These are phyloP conservation scores for Cutaneotrichosporon sp. DNA, from an alignment of 1,284 basidiomycete species.

Conservation along the genomic window DNA sequence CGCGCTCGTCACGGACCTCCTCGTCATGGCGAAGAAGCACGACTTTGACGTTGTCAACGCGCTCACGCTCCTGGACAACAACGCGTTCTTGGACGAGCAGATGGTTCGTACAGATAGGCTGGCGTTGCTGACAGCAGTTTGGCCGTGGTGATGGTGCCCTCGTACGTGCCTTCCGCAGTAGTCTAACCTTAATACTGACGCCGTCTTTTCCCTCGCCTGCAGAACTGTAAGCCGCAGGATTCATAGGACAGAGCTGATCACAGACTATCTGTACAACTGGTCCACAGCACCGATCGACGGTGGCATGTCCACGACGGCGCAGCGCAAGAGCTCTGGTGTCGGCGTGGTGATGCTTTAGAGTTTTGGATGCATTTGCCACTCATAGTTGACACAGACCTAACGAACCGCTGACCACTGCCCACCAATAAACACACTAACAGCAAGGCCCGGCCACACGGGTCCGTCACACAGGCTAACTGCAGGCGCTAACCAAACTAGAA, in stretches of 20 bases:
- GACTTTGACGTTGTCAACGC: slow-evolving; percentile 97
- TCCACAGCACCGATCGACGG: slow-evolving; percentile 75
- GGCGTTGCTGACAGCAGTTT: slow-evolving; percentile 60
- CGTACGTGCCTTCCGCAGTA: slow-evolving; percentile 53
- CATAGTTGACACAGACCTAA: not conserved
- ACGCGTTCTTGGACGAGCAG: slow-evolving; percentile 73
- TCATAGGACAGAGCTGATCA: not conserved
- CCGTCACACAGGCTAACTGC: too few relatives aligned
- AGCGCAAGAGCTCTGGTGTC: slow-evolving; percentile 44
- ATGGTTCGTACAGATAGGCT: slow-evolving; percentile 59
- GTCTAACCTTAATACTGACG: slow-evolving; percentile 38
- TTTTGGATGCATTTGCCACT: not conserved
- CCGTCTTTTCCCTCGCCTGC: not conserved
- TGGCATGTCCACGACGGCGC: slow-evolving; percentile 38
- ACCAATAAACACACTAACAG: not conserved
- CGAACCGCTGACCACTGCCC: not conserved
- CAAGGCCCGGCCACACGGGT: not conserved
- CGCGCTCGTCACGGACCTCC: slow-evolving; percentile 70
- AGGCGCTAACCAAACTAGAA: not conserved
- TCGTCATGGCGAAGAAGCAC: slow-evolving; percentile 75
- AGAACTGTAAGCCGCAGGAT: slow-evolving; percentile 39
- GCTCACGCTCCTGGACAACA: slow-evolving; percentile 91
- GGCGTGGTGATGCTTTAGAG: slow-evolving; percentile 53
- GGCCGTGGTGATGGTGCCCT: slow-evolving; percentile 85
- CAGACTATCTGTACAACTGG: slow-evolving; percentile 88